A percentile compares a stretch with the other conserved stretches of the same genome.
Conservation (phyloP, 1,284 basidiomycete species). For the Leccinum fuscescens region DNA sequence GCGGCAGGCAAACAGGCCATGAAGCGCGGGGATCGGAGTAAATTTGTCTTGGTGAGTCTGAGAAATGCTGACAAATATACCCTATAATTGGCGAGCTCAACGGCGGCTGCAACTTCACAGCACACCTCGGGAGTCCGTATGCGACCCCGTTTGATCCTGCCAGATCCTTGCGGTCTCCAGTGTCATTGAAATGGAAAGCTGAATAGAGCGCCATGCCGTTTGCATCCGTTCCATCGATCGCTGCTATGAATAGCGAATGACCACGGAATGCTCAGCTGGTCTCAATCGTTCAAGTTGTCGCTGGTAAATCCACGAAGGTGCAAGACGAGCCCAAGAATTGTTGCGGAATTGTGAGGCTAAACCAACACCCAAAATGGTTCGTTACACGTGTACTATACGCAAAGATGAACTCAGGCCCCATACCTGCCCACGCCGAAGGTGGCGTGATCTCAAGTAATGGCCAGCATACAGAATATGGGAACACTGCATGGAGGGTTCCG, state of each 20-base stretch:
- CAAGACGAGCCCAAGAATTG: not conserved
- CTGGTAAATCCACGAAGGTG: not conserved
- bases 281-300: not conserved
- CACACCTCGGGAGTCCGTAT: constrained; percentile 13
- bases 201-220: constrained; percentile 13
- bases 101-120: constrained; percentile 1
- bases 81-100: constrained; percentile 15
- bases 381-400: constrained; percentile 25
- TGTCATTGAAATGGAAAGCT: constrained; percentile 13
- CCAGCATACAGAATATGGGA: constrained; percentile 9
- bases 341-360: constrained; percentile 10
- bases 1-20: constrained; percentile 19
- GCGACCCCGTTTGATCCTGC: constrained; percentile 29
- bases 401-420: constrained; percentile 21
- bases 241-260: constrained; percentile 10
- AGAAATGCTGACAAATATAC: constrained; percentile 25
- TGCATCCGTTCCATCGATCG: constrained; percentile 15
- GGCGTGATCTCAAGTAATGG: constrained; percentile 11
- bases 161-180: constrained; percentile 13
- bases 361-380: constrained; percentile 11
- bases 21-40: constrained; percentile 17
- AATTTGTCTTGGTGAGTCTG: constrained; percentile 26
- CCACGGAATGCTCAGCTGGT: not conserved
- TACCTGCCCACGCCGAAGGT: constrained; percentile 14
- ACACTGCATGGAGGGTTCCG: constrained; percentile 17